phyloP scores from a whole-genome alignment of 768 basidiomycete species.

The Auricularia auricula-judae region DNA sequence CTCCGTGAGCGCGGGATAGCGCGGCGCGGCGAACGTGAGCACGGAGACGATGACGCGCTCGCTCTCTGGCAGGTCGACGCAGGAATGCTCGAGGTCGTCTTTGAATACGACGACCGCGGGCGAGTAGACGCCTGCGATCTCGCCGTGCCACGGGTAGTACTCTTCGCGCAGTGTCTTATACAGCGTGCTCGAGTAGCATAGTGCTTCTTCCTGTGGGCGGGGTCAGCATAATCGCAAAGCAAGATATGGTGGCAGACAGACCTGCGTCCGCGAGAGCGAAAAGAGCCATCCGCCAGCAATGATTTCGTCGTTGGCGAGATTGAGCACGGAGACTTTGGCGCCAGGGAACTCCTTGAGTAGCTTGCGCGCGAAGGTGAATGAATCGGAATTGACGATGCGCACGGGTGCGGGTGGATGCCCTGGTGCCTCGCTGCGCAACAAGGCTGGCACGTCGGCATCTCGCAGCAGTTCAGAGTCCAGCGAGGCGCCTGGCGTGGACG shows the following conservation, averaged over 20 bases:
- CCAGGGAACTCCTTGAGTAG: slow-evolving; percentile 18
- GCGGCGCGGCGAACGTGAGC: slow-evolving; percentile 35
- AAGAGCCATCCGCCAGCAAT: slow-evolving; percentile 24
- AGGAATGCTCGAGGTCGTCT: slow-evolving; percentile 33
- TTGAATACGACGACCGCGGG: slow-evolving; percentile 38
- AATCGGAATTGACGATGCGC: slow-evolving; percentile 24
- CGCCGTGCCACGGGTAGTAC: slow-evolving; percentile 37
- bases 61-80: slow-evolving; percentile 21
- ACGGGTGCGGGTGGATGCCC: slow-evolving; percentile 6
- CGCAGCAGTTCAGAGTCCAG: slow-evolving; percentile 1
- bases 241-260: too few relatives aligned
- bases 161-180: slow-evolving; percentile 28
- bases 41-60: slow-evolving; percentile 31
- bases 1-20: slow-evolving; percentile 20
- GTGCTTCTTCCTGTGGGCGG: slow-evolving; percentile 29
- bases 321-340: slow-evolving; percentile 15
- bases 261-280: slow-evolving; percentile 23
- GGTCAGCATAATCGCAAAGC: too few relatives aligned
- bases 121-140: slow-evolving; percentile 30
- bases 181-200: slow-evolving; percentile 38
- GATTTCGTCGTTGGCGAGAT: slow-evolving; percentile 25
- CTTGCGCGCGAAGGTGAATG: slow-evolving; percentile 26
- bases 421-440: not conserved
- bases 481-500: slow-evolving; percentile 4
- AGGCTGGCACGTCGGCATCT: not conserved